Evolutionary conservation across 2,329 filamentous ascomycete species (phyloP), one percentile per base, ranked within the genome.

Genomic region (Periglandula ipomoeae): DNA sequence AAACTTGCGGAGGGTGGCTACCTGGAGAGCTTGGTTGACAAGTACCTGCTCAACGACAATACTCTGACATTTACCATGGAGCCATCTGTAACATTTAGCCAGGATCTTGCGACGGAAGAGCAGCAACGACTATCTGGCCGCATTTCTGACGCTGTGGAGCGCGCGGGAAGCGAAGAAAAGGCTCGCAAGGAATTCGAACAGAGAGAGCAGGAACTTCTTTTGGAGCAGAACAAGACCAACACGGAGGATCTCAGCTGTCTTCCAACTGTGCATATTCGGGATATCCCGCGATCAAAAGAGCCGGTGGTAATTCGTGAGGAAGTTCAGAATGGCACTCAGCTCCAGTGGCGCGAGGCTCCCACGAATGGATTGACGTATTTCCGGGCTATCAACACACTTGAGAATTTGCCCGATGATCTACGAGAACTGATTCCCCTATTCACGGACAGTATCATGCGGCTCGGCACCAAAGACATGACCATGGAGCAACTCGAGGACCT

Each of bases 321-420:
- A n/a, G 70, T 72, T 10, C 64, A 85, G 9, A 76, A 79, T 38
- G 75, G 78, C 34, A 78, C 85, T 37, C 81, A 84, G 41, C 80
- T 93, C 4, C 87, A 96, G 59, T 96, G 90, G 89, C 84, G 85
- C 45, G 88, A 95, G 65, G 89, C 90, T 7, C 87, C 89, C 2
- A 98, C 93, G 0, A 98, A 98, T 59, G 93, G 93, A 0, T 71
- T 98, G 50, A 97, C 91, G 1, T 98, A 98, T 64, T 95, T 98
- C 72, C 84, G 90, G 51, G 89, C 89, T 3, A 79, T 97, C 64
- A 89, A 94, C 62, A 76, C 79, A 0, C 74, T 97, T 48, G 77
- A 87, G 40, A 81, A 85, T 52, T 71, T 98, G 13, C 89, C 91
- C 0, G 84, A 91, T 52, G 88, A 96, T 53, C 75, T 97, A 46